Evolutionary conservation across 768 basidiomycete species (phyloP).

Genomic region (Phaeotremella skinneri): DNA sequence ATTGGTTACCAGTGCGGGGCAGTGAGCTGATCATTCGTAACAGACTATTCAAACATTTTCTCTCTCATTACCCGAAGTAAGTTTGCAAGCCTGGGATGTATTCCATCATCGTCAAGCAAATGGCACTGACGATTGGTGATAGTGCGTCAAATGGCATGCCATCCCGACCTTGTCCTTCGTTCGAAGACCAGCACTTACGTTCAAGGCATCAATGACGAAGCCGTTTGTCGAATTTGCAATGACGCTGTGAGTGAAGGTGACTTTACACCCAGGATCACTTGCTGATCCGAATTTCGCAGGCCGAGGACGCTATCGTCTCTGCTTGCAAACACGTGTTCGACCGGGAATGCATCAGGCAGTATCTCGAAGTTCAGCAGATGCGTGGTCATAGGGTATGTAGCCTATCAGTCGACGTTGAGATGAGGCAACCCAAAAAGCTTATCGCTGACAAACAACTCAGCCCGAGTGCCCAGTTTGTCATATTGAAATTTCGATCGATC

Average conservation of each 20-base stretch:
- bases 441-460: slow-evolving; percentile 54
- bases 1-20: background rate
- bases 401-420: background rate
- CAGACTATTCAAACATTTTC: slow-evolving; percentile 53
- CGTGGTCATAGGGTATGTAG: slow-evolving; percentile 57
- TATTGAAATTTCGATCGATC: slow-evolving; percentile 83
- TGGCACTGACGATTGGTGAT: slow-evolving; percentile 7
- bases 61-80: slow-evolving; percentile 83
- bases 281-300: slow-evolving; percentile 25
- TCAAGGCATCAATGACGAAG: slow-evolving; percentile 66
- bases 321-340: slow-evolving; percentile 94
- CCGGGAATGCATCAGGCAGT: slow-evolving; percentile 91
- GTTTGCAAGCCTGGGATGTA: too few species aligned
- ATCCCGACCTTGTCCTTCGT: slow-evolving; percentile 85
- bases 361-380: slow-evolving; percentile 67
- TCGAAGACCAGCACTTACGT: slow-evolving; percentile 66
- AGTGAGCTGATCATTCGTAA: background rate
- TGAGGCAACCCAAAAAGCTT: too few species aligned
- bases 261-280: background rate
- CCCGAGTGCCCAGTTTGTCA: slow-evolving; percentile 95
- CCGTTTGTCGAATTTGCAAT: slow-evolving; percentile 91
- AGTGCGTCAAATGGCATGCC: slow-evolving; percentile 54
- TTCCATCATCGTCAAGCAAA: background rate
- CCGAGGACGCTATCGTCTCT: slow-evolving; percentile 93
- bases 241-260: slow-evolving; percentile 62